Conservation (phyloP, 2,329 filamentous ascomycete species). For the Aspergillus sp. region DNA sequence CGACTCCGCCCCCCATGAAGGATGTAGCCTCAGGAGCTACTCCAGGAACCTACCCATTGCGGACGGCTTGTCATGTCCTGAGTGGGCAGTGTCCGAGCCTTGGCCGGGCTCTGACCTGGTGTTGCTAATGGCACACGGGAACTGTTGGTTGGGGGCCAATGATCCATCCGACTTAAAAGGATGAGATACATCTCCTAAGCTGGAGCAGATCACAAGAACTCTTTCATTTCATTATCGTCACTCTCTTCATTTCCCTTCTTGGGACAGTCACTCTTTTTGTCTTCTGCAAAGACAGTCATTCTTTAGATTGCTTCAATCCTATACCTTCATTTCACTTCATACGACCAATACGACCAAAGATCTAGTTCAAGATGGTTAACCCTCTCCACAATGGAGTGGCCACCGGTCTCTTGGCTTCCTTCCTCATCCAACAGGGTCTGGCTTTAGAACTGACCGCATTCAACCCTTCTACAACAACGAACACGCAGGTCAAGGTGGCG, state of each 20-base stretch:
- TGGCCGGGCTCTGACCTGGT: not conserved
- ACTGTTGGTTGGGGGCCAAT: constrained; percentile 6
- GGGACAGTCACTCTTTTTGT: constrained; percentile 7
- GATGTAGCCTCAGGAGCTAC: not conserved
- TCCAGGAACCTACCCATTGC: not conserved
- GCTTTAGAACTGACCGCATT: constrained; percentile 21
- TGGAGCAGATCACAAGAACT: not conserved
- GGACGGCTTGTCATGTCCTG: not conserved
- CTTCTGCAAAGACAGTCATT: not conserved
- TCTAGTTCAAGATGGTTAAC: constrained; percentile 18
- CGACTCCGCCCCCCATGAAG: constrained; percentile 3
- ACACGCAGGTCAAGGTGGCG: constrained; percentile 1
- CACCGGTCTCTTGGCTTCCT: constrained; percentile 16
- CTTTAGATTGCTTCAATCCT: not conserved
- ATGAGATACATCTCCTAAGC: not conserved
- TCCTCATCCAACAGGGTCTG: constrained; percentile 16
- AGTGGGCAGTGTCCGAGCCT: not conserved
- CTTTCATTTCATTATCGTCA: not conserved
- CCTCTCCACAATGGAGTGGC: constrained; percentile 17
- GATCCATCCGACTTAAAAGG: constrained; percentile 1
- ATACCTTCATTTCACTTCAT: not conserved
- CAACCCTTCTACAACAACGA: constrained; percentile 8
- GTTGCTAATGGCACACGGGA: not conserved
- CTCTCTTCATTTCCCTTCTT: not conserved
- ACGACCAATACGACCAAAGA: not conserved